Conservation (phyloP, 768 basidiomycete genomes). For the Cantharellus anzutake region DNA sequence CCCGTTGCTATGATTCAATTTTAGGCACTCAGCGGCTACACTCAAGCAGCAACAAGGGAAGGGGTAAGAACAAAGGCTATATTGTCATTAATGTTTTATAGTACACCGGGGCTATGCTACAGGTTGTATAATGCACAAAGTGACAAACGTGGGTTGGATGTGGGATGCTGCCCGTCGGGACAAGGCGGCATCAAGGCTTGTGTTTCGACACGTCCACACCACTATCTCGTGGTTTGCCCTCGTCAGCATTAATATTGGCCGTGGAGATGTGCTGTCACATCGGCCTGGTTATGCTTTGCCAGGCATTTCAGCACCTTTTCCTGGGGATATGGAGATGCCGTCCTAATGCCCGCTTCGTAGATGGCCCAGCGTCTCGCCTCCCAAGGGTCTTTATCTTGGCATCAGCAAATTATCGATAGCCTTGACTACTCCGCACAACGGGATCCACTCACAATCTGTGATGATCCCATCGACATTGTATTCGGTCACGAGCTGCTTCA, state of each 20-base stretch:
- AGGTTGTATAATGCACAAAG: too few species aligned
- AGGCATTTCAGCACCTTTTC: conserved; percentile 43
- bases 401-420: not conserved
- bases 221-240: too few species aligned
- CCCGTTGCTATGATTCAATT: too few species aligned
- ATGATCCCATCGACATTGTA: conserved; percentile 61
- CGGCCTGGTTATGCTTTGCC: conserved; percentile 23
- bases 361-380: conserved; percentile 33
- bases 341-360: conserved; percentile 30
- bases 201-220: too few species aligned
- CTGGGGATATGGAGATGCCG: conserved; percentile 41
- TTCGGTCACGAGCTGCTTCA: conserved; percentile 33
- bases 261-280: not conserved
- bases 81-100: too few species aligned
- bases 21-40: too few species aligned
- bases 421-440: not conserved
- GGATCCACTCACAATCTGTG: conserved; percentile 34
- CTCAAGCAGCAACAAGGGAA: too few species aligned
- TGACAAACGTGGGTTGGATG: too few species aligned
- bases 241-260: not conserved
- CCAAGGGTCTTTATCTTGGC: conserved; percentile 26
- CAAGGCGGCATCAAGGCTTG: too few species aligned
- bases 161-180: too few species aligned
- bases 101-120: too few species aligned
- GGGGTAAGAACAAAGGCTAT: too few species aligned